Conservation (phyloP, 2,329 filamentous ascomycete species). For the Exophiala dermatitidis region DNA sequence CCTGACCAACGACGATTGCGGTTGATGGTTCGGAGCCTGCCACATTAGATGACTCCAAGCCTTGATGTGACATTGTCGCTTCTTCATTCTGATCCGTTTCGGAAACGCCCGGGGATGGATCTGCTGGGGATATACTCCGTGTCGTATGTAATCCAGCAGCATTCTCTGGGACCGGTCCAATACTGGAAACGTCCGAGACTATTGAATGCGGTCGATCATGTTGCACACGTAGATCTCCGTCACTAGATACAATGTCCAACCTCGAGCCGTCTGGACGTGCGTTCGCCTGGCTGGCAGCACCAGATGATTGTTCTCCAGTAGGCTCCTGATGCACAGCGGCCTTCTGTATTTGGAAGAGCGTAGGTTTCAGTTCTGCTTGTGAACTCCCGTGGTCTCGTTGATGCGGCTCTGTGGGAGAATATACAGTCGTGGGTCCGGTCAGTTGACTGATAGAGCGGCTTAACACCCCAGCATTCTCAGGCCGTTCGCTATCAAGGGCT, state of each 20-base stretch:
- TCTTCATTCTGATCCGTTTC: neutral
- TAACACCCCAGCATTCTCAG: slow-evolving; percentile 5
- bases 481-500: slow-evolving; percentile 17
- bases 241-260: slow-evolving; percentile 8
- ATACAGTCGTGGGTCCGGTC: slow-evolving; percentile 14
- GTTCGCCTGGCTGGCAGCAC: slow-evolving; percentile 3
- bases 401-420: slow-evolving; percentile 13
- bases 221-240: slow-evolving; percentile 13
- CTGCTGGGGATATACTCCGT: slow-evolving; percentile 18
- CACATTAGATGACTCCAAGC: neutral
- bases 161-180: slow-evolving; percentile 13
- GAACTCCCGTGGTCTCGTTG: slow-evolving; percentile 1
- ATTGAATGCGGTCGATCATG: slow-evolving; percentile 15
- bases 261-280: slow-evolving; percentile 2
- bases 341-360: neutral
- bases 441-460: slow-evolving; percentile 20
- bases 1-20: neutral
- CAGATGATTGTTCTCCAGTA: slow-evolving; percentile 1
- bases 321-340: neutral
- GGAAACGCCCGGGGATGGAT: slow-evolving; percentile 4
- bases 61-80: neutral
- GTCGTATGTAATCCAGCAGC: neutral
- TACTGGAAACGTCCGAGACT: slow-evolving; percentile 24
- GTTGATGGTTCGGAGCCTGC: neutral
- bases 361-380: neutral